Evolutionary conservation across 768 basidiomycete species (phyloP), one percentile per base, ranked within the genome.

Genomic region (Collybia nuda): DNA sequence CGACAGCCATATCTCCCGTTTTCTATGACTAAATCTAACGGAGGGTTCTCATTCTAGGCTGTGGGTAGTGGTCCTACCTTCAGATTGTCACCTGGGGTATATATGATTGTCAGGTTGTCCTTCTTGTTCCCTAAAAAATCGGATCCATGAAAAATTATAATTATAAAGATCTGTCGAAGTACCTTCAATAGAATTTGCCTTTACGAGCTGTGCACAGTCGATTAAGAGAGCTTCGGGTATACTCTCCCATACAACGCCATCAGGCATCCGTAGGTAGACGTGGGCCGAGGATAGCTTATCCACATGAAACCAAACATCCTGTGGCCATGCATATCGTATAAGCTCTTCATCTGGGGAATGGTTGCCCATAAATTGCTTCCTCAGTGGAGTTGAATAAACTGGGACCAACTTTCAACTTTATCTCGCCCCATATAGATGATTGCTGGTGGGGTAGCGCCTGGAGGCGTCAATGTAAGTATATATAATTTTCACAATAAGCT

Each of bases 121-220:
- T 94, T 95, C 73, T 98, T 98, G 74, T 98, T 97, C 7, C 94
- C 95, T 96, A 60, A 1, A 22, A n/a, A 19, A 15, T 32, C n/a
- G 14, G 6, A n/a, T 50, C 29, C 54, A 55, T 28, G 48, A 39
- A n/a, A 32, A 32, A 47, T 18, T 17, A 17, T 50, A 9, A 6
- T 17, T 36, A 6, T 7, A 22, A 8, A 7, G 15, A 6, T 4
- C 6, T 9, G 18, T 22, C 48, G 36, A 51, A 59, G 38, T 51
- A 89, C 94, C 95, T 74, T 97, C 93, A 49, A 98, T 98, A 9
- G 93, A 95, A 62, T 98, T 98, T 1, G 95, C 95, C 67, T 99
- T 99, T 26, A 98, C 96, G 1, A 99, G 77, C 65, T 98, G 97
- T 1, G 92, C 92, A 54, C 91, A 91, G 67, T 98, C 96, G 11